Evolutionary conservation across 148 eudicot genomes (phyloP).

Genomic region (Diospyros kaki): DNA sequence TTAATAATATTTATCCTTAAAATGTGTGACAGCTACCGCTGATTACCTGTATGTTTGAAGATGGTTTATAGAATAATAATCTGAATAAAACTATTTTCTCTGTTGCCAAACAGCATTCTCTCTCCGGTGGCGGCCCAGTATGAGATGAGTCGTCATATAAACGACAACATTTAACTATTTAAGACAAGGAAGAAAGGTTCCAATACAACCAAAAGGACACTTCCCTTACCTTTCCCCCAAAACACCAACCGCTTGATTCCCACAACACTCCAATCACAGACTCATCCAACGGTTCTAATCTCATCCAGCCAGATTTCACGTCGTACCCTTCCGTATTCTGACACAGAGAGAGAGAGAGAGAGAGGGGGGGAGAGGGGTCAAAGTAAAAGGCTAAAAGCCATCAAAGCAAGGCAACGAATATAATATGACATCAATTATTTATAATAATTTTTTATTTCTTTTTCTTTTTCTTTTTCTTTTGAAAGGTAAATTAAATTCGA

Average conservation of each 20-base stretch:
- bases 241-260: background rate
- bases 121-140: background rate
- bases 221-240: background rate
- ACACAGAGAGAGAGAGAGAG: background rate
- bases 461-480: too few species aligned
- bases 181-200: background rate
- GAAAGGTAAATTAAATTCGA: too few species aligned
- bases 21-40: too few species aligned
- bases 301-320: background rate
- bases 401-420: too few species aligned
- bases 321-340: constrained; percentile 13
- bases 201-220: background rate
- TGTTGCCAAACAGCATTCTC: background rate
- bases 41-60: too few species aligned
- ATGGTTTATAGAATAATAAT: too few species aligned
- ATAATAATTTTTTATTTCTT: background rate
- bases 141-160: too few species aligned
- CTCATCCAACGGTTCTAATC: background rate
- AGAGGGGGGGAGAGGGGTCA: background rate
- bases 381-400: too few species aligned
- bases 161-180: background rate
- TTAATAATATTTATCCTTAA: too few species aligned
- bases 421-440: background rate
- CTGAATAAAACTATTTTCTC: background rate
- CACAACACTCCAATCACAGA: background rate